These are phyloP conservation scores for Phytopythium kandeliae DNA, from an alignment of 352 stramenopile species.

Conservation along the genomic window DNA sequence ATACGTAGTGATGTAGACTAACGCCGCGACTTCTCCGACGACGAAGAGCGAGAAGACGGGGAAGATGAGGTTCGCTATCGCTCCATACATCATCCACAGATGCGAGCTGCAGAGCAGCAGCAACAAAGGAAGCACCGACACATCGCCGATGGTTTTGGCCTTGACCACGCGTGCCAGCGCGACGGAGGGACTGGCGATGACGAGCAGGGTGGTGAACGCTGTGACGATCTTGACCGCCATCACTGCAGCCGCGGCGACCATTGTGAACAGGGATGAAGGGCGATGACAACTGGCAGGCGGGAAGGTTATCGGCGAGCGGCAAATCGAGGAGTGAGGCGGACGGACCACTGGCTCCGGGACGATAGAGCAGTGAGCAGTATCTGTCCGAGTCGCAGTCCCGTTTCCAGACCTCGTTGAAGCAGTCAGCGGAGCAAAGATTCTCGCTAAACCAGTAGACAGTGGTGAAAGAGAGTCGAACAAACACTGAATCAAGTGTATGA, in stretches of 20 bases:
- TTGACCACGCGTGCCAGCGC: conserved; percentile 35
- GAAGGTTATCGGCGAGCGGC: no score
- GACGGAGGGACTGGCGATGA: conserved; percentile 32
- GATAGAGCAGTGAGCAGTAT: background rate
- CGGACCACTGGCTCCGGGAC: background rate
- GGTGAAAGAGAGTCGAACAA: background rate
- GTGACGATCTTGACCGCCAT: conserved; percentile 25
- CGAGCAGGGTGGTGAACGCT: conserved; percentile 24
- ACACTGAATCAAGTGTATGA: background rate
- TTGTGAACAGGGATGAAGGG: background rate
- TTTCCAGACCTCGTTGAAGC: background rate
- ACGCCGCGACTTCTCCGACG: conserved; percentile 22
- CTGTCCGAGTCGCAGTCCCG: background rate
- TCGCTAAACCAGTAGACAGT: no score
- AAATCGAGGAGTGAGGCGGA: background rate
- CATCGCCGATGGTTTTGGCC: conserved; percentile 26
- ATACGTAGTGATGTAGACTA: conserved; percentile 23
- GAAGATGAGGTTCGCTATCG: conserved; percentile 13
- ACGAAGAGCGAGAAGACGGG: conserved; percentile 32
- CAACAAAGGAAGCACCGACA: conserved; percentile 30
- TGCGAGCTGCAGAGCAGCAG: conserved; percentile 32
- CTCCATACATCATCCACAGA: conserved; percentile 16
- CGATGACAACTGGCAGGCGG: background rate
- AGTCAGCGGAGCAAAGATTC: no score
- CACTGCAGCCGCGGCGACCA: conserved; percentile 14